These are phyloP conservation scores for Funneliformis geosporum DNA, from an alignment of 192 early-diverging fungal genomes.

Conservation along the genomic window DNA sequence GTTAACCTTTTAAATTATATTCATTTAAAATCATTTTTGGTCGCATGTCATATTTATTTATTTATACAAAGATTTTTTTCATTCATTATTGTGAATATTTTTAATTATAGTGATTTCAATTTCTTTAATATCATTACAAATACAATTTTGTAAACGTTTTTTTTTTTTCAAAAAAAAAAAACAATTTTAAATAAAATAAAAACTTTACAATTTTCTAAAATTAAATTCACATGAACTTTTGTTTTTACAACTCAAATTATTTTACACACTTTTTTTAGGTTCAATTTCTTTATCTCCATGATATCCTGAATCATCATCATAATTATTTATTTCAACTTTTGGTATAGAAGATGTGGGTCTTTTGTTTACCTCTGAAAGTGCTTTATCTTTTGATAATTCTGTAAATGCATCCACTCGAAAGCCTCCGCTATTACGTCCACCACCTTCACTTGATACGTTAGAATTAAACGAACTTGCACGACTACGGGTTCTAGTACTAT, in stretches of 20 bases:
- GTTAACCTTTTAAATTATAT: no score
- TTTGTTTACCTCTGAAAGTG: conserved; percentile 42
- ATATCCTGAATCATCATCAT: conserved; percentile 28
- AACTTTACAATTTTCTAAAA: no score
- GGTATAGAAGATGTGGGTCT: background rate
- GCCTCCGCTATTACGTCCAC: background rate
- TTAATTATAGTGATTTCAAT: no score
- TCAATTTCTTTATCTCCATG: conserved; percentile 32
- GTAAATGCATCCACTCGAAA: conserved; percentile 24
- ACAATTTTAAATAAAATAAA: no score
- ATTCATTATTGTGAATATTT: no score
- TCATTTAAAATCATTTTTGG: no score
- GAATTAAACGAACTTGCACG: conserved; percentile 5
- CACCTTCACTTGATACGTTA: background rate
- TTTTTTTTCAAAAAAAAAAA: no score
- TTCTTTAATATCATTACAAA: no score
- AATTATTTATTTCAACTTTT: conserved; percentile 7
- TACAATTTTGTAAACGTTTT: no score
- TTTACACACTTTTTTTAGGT: conserved; percentile 2
- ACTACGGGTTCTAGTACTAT: background rate
- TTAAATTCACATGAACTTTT: no score
- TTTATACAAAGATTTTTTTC: no score
- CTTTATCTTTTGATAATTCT: conserved; percentile 33
- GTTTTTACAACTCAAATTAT: background rate
- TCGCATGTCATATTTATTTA: no score